Evolutionary conservation across 495 filamentous ascomycete genomes (phyloP).

Genomic region (Hypoxylon perforatum): DNA sequence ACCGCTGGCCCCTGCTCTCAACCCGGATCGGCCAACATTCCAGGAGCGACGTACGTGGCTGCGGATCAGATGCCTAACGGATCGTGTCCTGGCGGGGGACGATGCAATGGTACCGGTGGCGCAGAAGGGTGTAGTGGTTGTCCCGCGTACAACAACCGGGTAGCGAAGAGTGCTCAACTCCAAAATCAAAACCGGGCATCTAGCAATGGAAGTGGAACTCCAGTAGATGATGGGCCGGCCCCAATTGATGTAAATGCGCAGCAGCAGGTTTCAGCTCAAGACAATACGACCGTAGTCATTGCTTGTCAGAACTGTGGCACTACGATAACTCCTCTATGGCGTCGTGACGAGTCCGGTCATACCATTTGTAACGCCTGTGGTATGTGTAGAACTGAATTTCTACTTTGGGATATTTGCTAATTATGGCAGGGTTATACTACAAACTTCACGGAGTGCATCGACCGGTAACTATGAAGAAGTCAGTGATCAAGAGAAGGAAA

Average conservation of each 20-base stretch:
- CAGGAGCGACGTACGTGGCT: conserved; percentile 79
- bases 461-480: conserved; percentile 96
- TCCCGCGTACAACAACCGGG: conserved; percentile 95
- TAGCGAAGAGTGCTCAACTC: conserved; percentile 84
- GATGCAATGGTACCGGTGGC: conserved; percentile 95
- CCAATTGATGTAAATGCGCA: conserved; percentile 61
- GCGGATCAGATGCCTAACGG: conserved; percentile 77
- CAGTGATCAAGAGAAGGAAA: conserved; percentile 94
- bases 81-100: conserved; percentile 95
- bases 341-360: conserved; percentile 92
- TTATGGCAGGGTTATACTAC: conserved; percentile 83
- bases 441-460: conserved; percentile 95
- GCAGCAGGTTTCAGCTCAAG: conserved; percentile 57
- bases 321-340: conserved; percentile 95
- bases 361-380: conserved; percentile 99
- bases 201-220: conserved; percentile 41
- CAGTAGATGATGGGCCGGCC: conserved; percentile 49
- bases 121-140: conserved; percentile 97
- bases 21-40: conserved; percentile 51
- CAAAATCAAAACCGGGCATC: conserved; percentile 54
- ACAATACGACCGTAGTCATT: conserved; percentile 80
- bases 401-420: conserved; percentile 23
- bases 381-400: conserved; percentile 59
- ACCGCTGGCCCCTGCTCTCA: conserved; percentile 48
- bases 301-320: conserved; percentile 98